phyloP scores from a whole-genome alignment of 108 stramenopile genomes.

The Seminavis robusta region DNA sequence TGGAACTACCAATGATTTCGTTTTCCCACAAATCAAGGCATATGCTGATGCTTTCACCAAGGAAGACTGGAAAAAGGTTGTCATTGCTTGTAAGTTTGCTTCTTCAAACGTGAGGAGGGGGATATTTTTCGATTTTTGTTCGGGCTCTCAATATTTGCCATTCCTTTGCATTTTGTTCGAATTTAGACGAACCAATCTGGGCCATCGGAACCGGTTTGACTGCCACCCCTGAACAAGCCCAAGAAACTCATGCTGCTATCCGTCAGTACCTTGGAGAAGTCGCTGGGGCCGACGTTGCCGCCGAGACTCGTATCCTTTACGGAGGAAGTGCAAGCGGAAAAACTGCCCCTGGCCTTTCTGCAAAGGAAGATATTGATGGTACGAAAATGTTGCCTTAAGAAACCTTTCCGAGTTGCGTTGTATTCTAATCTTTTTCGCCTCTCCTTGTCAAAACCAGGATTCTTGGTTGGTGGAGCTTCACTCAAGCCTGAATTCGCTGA shows the following conservation, averaged over 20 bases:
- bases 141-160: background rate
- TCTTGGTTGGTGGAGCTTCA: slow-evolving; percentile 98
- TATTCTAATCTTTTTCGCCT: too few species aligned
- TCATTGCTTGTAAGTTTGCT: slow-evolving; percentile 61
- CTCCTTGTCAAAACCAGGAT: too few species aligned
- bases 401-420: too few species aligned
- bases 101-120: background rate
- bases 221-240: slow-evolving; percentile 95
- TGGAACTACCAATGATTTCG: slow-evolving; percentile 96
- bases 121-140: too few species aligned
- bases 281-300: slow-evolving; percentile 86
- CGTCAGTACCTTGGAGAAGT: slow-evolving; percentile 82
- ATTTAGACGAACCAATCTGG: slow-evolving; percentile 91
- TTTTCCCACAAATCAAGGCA: slow-evolving; percentile 95
- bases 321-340: slow-evolving; percentile 91
- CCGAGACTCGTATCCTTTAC: slow-evolving; percentile 88
- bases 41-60: slow-evolving; percentile 87
- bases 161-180: background rate
- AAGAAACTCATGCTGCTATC: slow-evolving; percentile 88
- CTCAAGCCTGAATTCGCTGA: slow-evolving; percentile 96
- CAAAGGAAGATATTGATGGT: slow-evolving; percentile 98
- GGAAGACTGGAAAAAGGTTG: slow-evolving; percentile 85
- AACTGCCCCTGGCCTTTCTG: slow-evolving; percentile 91
- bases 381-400: too few species aligned
- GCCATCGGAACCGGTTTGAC: slow-evolving; percentile 98